Evolutionary conservation across 306 rosid genomes (phyloP), one percentile per base, ranked within the genome.

Genomic region (Glycine tomentella): DNA sequence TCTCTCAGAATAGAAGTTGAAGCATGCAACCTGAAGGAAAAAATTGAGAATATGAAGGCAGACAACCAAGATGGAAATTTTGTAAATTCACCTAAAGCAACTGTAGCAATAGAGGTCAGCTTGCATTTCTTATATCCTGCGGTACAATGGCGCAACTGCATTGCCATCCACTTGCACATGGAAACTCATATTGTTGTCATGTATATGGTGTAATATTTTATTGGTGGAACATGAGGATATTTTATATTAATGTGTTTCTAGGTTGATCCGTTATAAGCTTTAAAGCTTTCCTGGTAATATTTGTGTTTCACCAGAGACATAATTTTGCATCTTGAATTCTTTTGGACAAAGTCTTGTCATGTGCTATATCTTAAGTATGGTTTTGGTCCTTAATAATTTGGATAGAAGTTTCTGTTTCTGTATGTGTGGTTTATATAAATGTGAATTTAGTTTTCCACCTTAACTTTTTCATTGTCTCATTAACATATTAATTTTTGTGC

Each of bases 1-100:
- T 83, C 70, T 87, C 87, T 79, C 98, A 94, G 98, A 90, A 85
- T 94, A 89, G 97, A 92, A 85, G 95, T 88, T 51, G 97, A 94
- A 85, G 93, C 84, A 70, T 44, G 83, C 80, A 87, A 83, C 56
- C 63, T 92, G 78, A 92, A 86, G 88, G 93, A 87, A 86, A 84
- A 84, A 76, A 81, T 94, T 70, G 90, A 91, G 76, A 83, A 86
- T 82, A 69, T 78, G 71, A 87, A 90, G 81, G 78, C 48, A 73
- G 36, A 25, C 31, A 36, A 6, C 72, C 49, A 81, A 45, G 85
- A 77, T 75, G 88, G 75, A 66, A 80, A 75, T 40, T 40, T 13
- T 56, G 74, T 81, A 36, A 87, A 80, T 6, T 75, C 92, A 61
- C 49, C 82, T 3, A 57, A 76, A 17, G 84, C 31, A 71, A 79